phyloP scores from a whole-genome alignment of 805 yeast genomes.

The Myxozyma vanderwaltii region DNA sequence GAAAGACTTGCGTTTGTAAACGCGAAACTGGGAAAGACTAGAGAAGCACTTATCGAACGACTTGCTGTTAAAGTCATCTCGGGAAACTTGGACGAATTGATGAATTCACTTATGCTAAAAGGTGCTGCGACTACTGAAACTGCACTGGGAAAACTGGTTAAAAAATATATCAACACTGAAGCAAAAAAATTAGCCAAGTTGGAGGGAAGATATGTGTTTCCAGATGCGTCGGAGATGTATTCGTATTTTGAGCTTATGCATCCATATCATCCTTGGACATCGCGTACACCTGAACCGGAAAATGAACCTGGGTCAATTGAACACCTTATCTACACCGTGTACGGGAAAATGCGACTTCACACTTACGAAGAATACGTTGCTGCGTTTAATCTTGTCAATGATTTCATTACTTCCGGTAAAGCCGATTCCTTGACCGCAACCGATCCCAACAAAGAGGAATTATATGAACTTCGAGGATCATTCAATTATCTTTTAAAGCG shows the following conservation, averaged over 20 bases:
- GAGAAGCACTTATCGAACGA: conserved; percentile 3
- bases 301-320: not conserved
- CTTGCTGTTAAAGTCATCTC: not conserved
- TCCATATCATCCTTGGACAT: not conserved
- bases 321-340: not conserved
- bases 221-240: conserved; percentile 14
- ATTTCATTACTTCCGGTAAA: not conserved
- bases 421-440: too few species aligned
- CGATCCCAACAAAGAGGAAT: not conserved
- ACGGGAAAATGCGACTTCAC: not conserved
- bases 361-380: conserved; percentile 3
- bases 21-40: not conserved
- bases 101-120: not conserved
- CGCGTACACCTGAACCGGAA: too few species aligned
- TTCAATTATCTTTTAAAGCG: conserved; percentile 3
- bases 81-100: not conserved
- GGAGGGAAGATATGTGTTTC: not conserved
- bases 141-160: not conserved
- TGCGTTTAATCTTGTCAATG: not conserved
- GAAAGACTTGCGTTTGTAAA: not conserved
- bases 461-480: conserved; percentile 7
- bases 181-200: not conserved
- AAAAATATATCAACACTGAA: not conserved
- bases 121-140: not conserved
- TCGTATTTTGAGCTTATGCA: conserved; percentile 5